Conservation (phyloP, 2,329 filamentous ascomycete genomes). For the Fusarium oligoseptatum region DNA sequence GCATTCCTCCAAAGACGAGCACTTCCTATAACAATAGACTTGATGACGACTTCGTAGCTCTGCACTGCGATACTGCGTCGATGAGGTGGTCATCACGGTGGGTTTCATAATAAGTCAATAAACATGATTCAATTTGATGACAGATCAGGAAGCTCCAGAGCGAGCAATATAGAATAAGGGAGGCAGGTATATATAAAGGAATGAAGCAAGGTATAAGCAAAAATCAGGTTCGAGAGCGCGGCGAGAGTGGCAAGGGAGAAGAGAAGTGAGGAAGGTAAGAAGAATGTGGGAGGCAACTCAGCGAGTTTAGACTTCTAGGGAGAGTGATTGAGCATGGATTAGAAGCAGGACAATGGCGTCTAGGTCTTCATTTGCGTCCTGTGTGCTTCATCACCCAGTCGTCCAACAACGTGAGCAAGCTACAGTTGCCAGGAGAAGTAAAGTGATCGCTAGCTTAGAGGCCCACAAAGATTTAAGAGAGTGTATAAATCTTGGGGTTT, state of each 20-base stretch:
- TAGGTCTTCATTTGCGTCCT: not conserved
- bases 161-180: not conserved
- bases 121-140: not conserved
- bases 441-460: not conserved
- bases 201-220: not conserved
- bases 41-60: not conserved
- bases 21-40: not conserved
- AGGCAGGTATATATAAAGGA: not conserved
- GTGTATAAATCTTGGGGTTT: not conserved
- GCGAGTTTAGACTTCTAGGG: not conserved
- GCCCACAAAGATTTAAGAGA: no score
- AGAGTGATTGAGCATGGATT: not conserved
- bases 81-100: not conserved
- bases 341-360: not conserved
- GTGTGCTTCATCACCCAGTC: not conserved
- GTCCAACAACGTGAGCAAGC: not conserved
- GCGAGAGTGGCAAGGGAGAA: not conserved
- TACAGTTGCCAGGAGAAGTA: not conserved
- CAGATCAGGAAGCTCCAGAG: not conserved
- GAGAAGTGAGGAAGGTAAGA: not conserved
- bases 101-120: not conserved
- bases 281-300: not conserved
- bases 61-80: not conserved
- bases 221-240: not conserved
- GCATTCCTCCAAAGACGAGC: not conserved